Base-by-base conservation (phyloP, 2,329 filamentous ascomycete species). In the Colletotrichum trifolii region DNA sequence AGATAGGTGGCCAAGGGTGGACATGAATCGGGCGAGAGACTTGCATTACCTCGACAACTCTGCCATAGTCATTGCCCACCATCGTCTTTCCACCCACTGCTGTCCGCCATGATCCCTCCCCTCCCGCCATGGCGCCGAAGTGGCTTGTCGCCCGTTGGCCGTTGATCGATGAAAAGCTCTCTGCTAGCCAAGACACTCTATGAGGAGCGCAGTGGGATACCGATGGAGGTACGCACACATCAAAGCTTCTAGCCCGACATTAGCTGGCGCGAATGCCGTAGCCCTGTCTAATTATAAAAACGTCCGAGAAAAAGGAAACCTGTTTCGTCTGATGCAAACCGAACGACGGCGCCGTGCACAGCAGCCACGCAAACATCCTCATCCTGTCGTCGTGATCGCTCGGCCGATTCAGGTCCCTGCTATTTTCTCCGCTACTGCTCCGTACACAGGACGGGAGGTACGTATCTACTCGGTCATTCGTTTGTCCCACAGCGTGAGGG, bases 71-170 rank as follows among this genome's bases (percentile, higher is more conserved):
- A 3, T 17, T 17, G 17, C 17, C 17, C 17, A 17, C 17, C 17
- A 1, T 17, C 17, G 17, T 17, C 17, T 17, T 17, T 17, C 17
- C 17, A 17, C 17, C 17, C 17, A 17, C 17, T 17, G 17, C 17
- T 17, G 17, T 25, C 4, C 43, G 45, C 45, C 38, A 48, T 36
- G 17, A 7, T 40, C 9, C 38, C 38, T 40, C 13, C 42, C 42
- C 57, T 55, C 58, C 52, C 40, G 63, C 36, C 42, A 56, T 49
- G 63, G 63, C 58, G 52, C 59, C 63, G 47, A 66, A 17, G 63
- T 36, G 46, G 58, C 48, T 66, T 57, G 33, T 43, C 63, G 57
- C 43, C 52, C 53, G 63, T 35, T 36, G 13, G n/a, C 42, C 12
- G 25, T 25, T 13, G 58, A 56, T 12, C 38, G 45, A 42, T 35